Evolutionary conservation across 176 grass and related monocot genomes (phyloP).

Genomic region (sorghum (Sorghum bicolor)): Sorghum_bicolor_NCBIv3 NC_012871.2:62216001-62216500

Average conservation of each 20-base stretch:
- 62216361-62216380: not conserved
- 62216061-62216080: conserved; percentile 22
- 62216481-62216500: conserved; percentile 11
- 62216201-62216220: conserved; percentile 33
- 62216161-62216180: not conserved
- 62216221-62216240: not conserved
- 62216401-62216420: not conserved
- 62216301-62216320: not conserved
- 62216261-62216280: conserved; percentile 32
- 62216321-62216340: no score
- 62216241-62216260: conserved; percentile 14
- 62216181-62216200: not conserved
- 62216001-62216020: not conserved
- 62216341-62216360: not conserved
- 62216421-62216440: not conserved
- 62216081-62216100: conserved; percentile 23
- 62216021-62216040: conserved; percentile 33
- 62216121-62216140: conserved; percentile 46
- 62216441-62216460: not conserved
- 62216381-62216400: conserved; percentile 14
- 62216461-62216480: conserved; percentile 19
- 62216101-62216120: not conserved
- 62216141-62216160: not conserved
- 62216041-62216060: conserved; percentile 25
- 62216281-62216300: conserved; percentile 18